phyloP scores from a whole-genome alignment of 768 basidiomycete species.

The Rhodotorula diobovata region DNA sequence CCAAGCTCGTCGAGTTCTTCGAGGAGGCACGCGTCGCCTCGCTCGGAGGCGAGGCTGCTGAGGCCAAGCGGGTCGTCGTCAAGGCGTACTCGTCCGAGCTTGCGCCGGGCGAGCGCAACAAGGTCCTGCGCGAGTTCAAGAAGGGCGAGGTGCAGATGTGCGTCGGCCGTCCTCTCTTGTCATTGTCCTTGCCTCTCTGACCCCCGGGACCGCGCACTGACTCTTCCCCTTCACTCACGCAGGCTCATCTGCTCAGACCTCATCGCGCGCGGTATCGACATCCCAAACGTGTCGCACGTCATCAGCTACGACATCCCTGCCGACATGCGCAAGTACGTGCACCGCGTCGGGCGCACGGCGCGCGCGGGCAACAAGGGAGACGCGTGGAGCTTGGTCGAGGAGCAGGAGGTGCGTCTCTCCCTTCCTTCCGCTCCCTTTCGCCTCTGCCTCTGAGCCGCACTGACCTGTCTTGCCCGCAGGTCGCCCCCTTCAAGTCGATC shows the following conservation, averaged over 20 bases:
- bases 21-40: constrained; percentile 50
- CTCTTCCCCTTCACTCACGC: neutral
- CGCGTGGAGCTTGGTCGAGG: constrained; percentile 93
- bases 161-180: constrained; percentile 42
- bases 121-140: constrained; percentile 74
- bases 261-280: constrained; percentile 91
- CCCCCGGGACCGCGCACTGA: neutral
- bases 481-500: constrained; percentile 80
- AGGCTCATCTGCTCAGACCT: constrained; percentile 96
- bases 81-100: constrained; percentile 86
- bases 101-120: constrained; percentile 63
- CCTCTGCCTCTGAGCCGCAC: neutral
- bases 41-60: neutral
- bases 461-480: constrained; percentile 51
- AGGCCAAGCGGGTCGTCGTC: constrained; percentile 49
- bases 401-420: constrained; percentile 58
- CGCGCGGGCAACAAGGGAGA: constrained; percentile 81
- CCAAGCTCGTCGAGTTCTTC: constrained; percentile 75
- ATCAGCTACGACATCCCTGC: constrained; percentile 92
- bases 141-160: constrained; percentile 77
- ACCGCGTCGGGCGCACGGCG: constrained; percentile 92
- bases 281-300: constrained; percentile 85
- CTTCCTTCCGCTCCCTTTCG: neutral
- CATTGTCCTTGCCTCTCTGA: constrained; percentile 24
- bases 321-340: constrained; percentile 98